Percentiles rank a stretch among this genome's conserved stretches.
Conservation (phyloP, 495 filamentous ascomycete species). For the Filosporella fistucella region DNA sequence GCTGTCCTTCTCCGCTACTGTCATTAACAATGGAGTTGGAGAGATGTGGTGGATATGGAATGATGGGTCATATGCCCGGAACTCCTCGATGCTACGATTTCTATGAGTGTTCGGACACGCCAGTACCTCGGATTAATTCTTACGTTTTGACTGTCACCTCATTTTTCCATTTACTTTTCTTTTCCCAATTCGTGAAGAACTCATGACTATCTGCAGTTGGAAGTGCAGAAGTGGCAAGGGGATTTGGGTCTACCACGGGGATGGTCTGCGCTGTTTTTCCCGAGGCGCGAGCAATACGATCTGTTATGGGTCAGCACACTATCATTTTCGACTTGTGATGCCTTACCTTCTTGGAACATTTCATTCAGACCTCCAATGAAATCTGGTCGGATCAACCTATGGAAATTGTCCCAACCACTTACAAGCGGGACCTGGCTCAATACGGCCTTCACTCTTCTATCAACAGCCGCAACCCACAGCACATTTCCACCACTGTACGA, state of each 20-base stretch:
- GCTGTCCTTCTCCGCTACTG: constrained; percentile 27
- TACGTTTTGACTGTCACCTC: constrained; percentile 25
- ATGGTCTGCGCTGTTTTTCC: neutral
- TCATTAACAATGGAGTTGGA: constrained; percentile 33
- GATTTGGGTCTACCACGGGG: neutral
- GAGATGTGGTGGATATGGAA: constrained; percentile 28
- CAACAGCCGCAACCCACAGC: constrained; percentile 27
- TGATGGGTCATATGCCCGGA: constrained; percentile 26
- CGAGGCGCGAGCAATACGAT: neutral
- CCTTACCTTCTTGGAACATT: constrained; percentile 5
- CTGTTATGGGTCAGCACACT: neutral
- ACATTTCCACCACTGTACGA: constrained; percentile 29
- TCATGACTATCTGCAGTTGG: neutral
- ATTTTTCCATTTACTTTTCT: constrained; percentile 23
- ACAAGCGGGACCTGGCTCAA: constrained; percentile 26
- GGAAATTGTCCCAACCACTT: constrained; percentile 9
- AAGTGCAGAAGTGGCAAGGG: neutral
- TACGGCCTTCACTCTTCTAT: constrained; percentile 31
- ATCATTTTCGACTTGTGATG: neutral
- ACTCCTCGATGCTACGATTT: too few relatives aligned
- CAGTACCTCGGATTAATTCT: too few relatives aligned
- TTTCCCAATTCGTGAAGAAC: neutral
- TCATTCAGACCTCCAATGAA: neutral
- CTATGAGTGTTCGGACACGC: too few relatives aligned
- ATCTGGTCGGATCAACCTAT: neutral